Conservation (phyloP, 2,329 filamentous ascomycete genomes). For the Cladosporium cucumerinum region DNA sequence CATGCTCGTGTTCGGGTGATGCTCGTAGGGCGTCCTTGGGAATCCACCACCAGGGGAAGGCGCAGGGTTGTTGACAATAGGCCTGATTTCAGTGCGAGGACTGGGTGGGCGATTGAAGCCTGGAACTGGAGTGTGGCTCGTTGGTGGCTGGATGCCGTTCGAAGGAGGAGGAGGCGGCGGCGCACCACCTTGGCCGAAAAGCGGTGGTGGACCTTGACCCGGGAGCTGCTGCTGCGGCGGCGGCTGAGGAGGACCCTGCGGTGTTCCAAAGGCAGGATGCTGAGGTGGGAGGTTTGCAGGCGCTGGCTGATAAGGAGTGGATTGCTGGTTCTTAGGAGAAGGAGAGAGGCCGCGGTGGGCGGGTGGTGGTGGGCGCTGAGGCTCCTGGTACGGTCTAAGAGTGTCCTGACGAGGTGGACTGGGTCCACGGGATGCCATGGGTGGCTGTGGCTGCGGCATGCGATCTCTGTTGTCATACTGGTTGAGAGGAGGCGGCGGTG, state of each 20-base stretch:
- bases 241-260: slow-evolving; percentile 15
- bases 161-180: slow-evolving; percentile 18
- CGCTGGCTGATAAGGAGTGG: slow-evolving; percentile 52
- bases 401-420: slow-evolving; percentile 67
- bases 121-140: slow-evolving; percentile 54
- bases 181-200: slow-evolving; percentile 24
- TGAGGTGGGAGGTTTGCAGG: slow-evolving; percentile 46
- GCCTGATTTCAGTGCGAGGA: slow-evolving; percentile 76
- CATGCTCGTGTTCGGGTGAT: slow-evolving; percentile 63
- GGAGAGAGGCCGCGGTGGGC: slow-evolving; percentile 54
- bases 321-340: slow-evolving; percentile 58
- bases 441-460: slow-evolving; percentile 56
- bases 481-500: slow-evolving; percentile 66
- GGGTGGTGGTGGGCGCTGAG: slow-evolving; percentile 43
- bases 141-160: slow-evolving; percentile 43
- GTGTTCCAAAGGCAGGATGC: slow-evolving; percentile 15
- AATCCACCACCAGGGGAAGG: slow-evolving; percentile 87
- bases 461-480: slow-evolving; percentile 77
- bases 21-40: slow-evolving; percentile 74
- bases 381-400: slow-evolving; percentile 49
- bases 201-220: slow-evolving; percentile 23
- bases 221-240: slow-evolving; percentile 22
- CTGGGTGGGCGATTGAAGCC: slow-evolving; percentile 59
- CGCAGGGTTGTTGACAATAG: slow-evolving; percentile 74
- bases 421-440: slow-evolving; percentile 25